Evolutionary conservation across 1,284 basidiomycete species (phyloP), one percentile per base, ranked within the genome.

Genomic region (Somion occarium): DNA sequence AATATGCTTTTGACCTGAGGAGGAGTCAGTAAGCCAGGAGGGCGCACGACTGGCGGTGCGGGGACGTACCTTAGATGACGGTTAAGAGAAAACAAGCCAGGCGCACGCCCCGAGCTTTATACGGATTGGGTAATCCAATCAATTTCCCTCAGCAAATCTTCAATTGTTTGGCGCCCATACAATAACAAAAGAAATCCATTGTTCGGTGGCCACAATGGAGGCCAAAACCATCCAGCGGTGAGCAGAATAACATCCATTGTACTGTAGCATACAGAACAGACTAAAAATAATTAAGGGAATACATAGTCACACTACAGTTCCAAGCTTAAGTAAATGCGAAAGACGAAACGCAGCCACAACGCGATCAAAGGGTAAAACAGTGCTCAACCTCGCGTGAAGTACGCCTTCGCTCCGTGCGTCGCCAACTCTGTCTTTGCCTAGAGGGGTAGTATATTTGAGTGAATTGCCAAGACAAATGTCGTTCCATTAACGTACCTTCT

Each of bases 381-480:
- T 34, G 39, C 44, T 42, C 69, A 89, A 55, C 85, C 88, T 54
- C 89, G 79, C 54, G 81, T 87, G 68, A 94, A 93, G 70, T 93
- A 93, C 27, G 89, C 82, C 68, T 86, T 91, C 56, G 91, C 89
- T 37, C 93, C 93, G 59, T 94, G 90, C 37, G 78, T 79, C 2
- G 91, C 88, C 48, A 96, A 70, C 68, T 96, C 93, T 44, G 82
- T 69, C 72, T 92, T 93, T 49, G 93, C 93, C 85, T 94, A 20
- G 43, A 51, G 51, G 24, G 43, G 19, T n/a, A n/a, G n/a, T 18
- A 49, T 18, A 11, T 13, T 11, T 38, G 0, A 22, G 44, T 13
- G 11, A 39, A n/a, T n/a, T n/a, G 13, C 11, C 18, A 7, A 53
- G 42, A 13, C 1, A 49, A 44, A 38, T 30, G 18, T 15, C 26